A percentile compares a stretch with the other conserved stretches of the same genome.
phyloP scores from a whole-genome alignment of 2,329 filamentous ascomycete species.

The Rutstroemia sp. region DNA sequence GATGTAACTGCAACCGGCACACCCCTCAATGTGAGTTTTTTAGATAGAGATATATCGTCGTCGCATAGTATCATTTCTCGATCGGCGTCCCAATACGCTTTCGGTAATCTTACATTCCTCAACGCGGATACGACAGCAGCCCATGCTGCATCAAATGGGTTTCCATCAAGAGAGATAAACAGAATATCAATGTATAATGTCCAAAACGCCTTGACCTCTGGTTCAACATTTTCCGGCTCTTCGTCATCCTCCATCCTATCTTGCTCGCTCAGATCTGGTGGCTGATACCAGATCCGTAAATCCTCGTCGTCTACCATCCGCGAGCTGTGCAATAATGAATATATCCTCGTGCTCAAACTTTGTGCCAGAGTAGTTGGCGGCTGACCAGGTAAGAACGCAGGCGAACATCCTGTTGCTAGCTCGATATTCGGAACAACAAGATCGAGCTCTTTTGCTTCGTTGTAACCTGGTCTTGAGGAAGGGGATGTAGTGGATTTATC shows the following conservation, averaged over 20 bases:
- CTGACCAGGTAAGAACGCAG: constrained; percentile 75
- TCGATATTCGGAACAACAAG: constrained; percentile 92
- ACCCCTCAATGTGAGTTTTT: constrained; percentile 51
- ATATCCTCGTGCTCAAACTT: constrained; percentile 69
- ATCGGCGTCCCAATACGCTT: constrained; percentile 78
- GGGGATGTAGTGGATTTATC: constrained; percentile 31
- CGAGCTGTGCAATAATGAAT: constrained; percentile 66
- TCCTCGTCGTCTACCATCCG: constrained; percentile 57
- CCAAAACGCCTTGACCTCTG: constrained; percentile 79
- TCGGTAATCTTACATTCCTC: constrained; percentile 67
- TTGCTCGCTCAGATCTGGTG: constrained; percentile 39
- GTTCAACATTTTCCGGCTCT: constrained; percentile 26
- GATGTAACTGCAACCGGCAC: constrained; percentile 73
- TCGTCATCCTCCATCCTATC: constrained; percentile 34
- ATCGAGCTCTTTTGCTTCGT: constrained; percentile 52
- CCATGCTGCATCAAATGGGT: constrained; percentile 89
- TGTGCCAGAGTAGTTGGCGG: constrained; percentile 77
- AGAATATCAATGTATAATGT: constrained; percentile 91
- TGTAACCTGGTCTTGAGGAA: constrained; percentile 29
- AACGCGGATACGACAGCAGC: constrained; percentile 75
- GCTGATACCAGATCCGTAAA: constrained; percentile 64
- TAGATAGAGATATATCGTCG: constrained; percentile 45
- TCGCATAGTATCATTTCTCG: constrained; percentile 73
- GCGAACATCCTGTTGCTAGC: constrained; percentile 82
- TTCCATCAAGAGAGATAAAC: constrained; percentile 88